Evolutionary conservation across 768 basidiomycete species (phyloP).

Genomic region (Strobilomyces echinocephalus): DNA sequence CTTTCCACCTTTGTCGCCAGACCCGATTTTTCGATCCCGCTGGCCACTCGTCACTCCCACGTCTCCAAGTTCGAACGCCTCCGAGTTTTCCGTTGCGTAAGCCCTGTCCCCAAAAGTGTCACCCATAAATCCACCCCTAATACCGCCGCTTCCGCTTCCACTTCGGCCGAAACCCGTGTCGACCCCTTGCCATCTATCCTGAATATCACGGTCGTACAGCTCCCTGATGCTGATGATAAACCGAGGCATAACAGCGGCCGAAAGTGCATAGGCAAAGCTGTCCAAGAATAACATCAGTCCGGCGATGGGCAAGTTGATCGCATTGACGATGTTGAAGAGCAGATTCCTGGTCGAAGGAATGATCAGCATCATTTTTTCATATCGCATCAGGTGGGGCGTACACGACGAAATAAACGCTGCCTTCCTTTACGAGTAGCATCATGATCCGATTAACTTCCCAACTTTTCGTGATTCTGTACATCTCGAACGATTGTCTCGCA

Average conservation of each 20-base stretch:
- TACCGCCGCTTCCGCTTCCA: not conserved
- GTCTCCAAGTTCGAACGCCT: not conserved
- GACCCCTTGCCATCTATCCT: not conserved
- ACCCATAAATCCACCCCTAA: not conserved
- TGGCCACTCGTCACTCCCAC: not conserved
- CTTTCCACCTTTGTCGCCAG: not conserved
- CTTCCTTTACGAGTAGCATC: constrained; percentile 6
- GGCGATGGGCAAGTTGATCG: not conserved
- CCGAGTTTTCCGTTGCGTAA: not conserved
- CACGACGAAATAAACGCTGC: constrained; percentile 14
- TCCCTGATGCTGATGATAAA: constrained; percentile 16
- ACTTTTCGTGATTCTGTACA: constrained; percentile 4
- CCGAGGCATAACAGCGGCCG: constrained; percentile 7
- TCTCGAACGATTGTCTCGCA: not conserved
- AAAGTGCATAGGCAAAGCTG: not conserved
- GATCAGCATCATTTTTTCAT: not conserved
- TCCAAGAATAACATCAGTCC: not conserved
- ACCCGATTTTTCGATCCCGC: not conserved
- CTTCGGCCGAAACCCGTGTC: constrained; percentile 13
- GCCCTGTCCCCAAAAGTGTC: too few species aligned
- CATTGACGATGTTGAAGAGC: not conserved
- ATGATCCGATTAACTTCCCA: constrained; percentile 8
- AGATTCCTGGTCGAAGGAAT: not conserved
- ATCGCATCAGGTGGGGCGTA: not conserved
- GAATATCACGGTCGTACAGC: not conserved